Base-by-base conservation (phyloP, 345 rosid species). In the Balakata baccata region DNA sequence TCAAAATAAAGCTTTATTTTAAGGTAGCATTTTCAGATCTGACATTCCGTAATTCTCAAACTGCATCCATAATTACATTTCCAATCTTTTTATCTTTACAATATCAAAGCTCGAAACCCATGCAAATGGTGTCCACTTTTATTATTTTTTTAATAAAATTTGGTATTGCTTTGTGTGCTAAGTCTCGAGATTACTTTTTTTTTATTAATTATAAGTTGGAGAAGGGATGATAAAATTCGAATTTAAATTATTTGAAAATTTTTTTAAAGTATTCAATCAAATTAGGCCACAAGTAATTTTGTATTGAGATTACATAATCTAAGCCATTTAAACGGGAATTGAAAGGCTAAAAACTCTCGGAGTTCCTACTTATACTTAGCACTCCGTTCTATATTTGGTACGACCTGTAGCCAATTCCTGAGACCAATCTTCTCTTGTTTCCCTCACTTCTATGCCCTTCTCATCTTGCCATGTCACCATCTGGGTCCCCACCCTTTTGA, bases 41-140 rank as follows among this genome's bases (percentile, higher is more conserved):
- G 84, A 87, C 92, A 87, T 87, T 84, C 92, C 89, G 87, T 88
- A 83, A 82, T 79, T 73, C 81, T 71, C 78, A 88, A 83, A 84
- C 88, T 49, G 78, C 49, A 41, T 73, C 50, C 68, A 64, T 70
- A 20, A 68, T 56, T 51, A 23, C 64, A 39, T 65, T 49, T 62
- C 50, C 61, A 54, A 54, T 72, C 37, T 47, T 39, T 37, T 29
- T 16, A 23, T 37, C 11, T 60, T 64, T 53, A 66, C 51, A 73
- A 64, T 71, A 61, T 53, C 82, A 47, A 75, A 56, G 76, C 82
- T 73, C 69, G 54, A 70, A 81, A 65, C 37, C 71, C 74, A 69
- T 77, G 80, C 82, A 69, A 45, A 43, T 77, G 72, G 37, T 3
- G 11, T 34, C 4, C 7, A 16, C 20, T 49, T 1, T 77, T 34